Evolutionary conservation across 192 early-diverging fungal genomes (phyloP).

Genomic region (Umbelopsis sp.): DNA sequence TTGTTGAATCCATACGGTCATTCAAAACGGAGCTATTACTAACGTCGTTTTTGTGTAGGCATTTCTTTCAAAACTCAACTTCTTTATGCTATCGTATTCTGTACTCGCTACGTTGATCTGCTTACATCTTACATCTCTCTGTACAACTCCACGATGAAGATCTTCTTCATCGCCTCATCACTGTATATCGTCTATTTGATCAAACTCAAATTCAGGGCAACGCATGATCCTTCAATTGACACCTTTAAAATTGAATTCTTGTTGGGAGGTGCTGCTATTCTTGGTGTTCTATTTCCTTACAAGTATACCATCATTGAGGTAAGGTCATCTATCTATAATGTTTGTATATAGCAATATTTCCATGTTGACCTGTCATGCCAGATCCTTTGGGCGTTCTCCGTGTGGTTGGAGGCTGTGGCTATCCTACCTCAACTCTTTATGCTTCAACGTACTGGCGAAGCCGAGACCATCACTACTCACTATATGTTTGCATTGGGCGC

Average conservation of each 20-base stretch:
- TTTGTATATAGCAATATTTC: background rate
- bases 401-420: conserved; percentile 95
- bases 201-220: conserved; percentile 81
- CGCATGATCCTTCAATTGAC: conserved; percentile 92
- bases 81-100: conserved; percentile 89
- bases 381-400: conserved; percentile 96
- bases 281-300: conserved; percentile 79
- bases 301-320: conserved; percentile 73
- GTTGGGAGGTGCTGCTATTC: conserved; percentile 64
- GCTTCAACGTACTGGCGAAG: conserved; percentile 95
- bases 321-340: conserved; percentile 22
- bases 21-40: background rate
- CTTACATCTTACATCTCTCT: conserved; percentile 72
- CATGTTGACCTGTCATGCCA: conserved; percentile 38
- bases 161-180: conserved; percentile 88
- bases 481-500: conserved; percentile 97
- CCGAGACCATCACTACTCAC: conserved; percentile 99
- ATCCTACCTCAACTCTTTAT: conserved; percentile 99
- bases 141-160: conserved; percentile 96
- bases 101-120: conserved; percentile 94
- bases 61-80: conserved; percentile 98
- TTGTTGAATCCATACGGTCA: background rate
- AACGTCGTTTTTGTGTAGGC: conserved; percentile 52
- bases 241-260: conserved; percentile 91
- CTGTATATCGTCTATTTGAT: conserved; percentile 92